A percentile compares a stretch with the other conserved stretches of the same genome.
Conservation (phyloP, 116 monocot species). For the Thalassia testudinum region DNA sequence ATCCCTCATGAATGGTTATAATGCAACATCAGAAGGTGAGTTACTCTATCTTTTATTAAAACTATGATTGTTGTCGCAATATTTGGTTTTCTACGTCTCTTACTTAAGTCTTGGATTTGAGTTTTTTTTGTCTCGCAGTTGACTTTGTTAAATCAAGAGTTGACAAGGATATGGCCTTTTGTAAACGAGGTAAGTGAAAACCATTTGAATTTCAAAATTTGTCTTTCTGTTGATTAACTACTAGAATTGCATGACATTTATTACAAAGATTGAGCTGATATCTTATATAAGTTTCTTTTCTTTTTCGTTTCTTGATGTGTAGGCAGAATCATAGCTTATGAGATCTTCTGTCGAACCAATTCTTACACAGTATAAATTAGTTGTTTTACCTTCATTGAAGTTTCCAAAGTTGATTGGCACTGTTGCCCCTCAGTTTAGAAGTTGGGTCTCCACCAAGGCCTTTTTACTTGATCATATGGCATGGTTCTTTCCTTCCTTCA, state of each 20-base stretch:
- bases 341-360: constrained; percentile 76
- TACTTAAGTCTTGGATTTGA: too few species aligned
- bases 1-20: constrained; percentile 92
- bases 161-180: constrained; percentile 91
- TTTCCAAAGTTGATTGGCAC: constrained; percentile 97
- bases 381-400: constrained; percentile 59
- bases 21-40: constrained; percentile 75
- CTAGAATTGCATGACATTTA: too few species aligned
- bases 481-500: too few species aligned
- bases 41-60: not conserved
- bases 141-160: constrained; percentile 69
- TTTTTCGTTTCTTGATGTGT: too few species aligned
- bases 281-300: too few species aligned
- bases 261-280: too few species aligned
- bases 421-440: constrained; percentile 94
- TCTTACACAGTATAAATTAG: constrained; percentile 76
- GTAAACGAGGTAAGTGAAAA: constrained; percentile 47
- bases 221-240: too few species aligned
- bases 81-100: not conserved
- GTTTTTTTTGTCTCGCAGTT: constrained; percentile 36
- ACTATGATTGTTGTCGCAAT: too few species aligned
- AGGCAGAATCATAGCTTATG: constrained; percentile 95
- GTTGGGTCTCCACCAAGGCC: constrained; percentile 7
- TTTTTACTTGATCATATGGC: too few species aligned
- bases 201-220: too few species aligned